Base-by-base conservation (phyloP, 805 yeast genomes). In the Yarrowia sp. region DNA sequence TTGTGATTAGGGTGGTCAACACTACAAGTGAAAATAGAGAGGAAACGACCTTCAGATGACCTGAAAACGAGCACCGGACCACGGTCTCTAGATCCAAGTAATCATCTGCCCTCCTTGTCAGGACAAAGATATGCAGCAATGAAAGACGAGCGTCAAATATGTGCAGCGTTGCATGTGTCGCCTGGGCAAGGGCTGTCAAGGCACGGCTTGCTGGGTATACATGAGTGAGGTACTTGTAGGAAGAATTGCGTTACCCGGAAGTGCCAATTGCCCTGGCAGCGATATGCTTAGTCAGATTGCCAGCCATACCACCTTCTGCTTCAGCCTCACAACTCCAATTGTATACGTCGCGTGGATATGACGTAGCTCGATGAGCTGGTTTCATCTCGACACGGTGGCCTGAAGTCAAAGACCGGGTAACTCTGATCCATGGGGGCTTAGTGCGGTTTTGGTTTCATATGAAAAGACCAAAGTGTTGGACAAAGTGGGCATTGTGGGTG, bases 331-430 rank as follows among this genome's bases (percentile, higher is more conserved):
- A 43, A 43, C 34, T 46, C 50, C 33, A 13, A 30, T 47, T 50
- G n/a, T 50, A 50, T 50, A 50, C 39, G 55, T 50, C 34, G 55
- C 55, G 55, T 50, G 55, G 49, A 7, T 4, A 34, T 50, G 55
- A 50, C 40, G 40, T 52, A 52, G 56, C 30, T 30, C 40, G 56
- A 52, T 52, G 56, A 52, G 30, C 17, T 33, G 30, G 39, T 24
- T 47, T 14, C 20, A n/a, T 4, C 2, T 14, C 20, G 55, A 49
- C 55, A 49, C 55, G 40, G 55, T 49, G 55, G 40, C 17, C 24
- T 12, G 19, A 52, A 52, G 56, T 52, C 36, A 52, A 52, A 52
- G 30, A 15, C 53, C 30, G 53, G 53, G 53, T 49, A 49, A 49
- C 53, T 24, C 30, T 24, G 30, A 24, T 49, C 36, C 14, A 24